Evolutionary conservation across 2,329 filamentous ascomycete genomes (phyloP).

Genomic region (Aureobasidium uvarum): DNA sequence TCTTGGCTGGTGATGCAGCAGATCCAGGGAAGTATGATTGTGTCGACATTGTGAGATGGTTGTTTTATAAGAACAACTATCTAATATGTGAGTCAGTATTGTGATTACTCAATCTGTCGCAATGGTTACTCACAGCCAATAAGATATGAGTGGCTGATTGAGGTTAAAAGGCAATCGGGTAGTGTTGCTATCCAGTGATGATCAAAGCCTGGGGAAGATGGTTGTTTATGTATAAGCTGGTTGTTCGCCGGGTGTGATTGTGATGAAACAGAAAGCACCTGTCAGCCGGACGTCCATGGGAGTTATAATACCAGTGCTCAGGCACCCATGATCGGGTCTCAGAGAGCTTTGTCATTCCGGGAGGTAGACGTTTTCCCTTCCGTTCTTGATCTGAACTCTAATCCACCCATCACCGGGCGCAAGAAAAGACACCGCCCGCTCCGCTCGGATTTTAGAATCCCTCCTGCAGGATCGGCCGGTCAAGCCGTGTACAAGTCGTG

Average conservation of each 20-base stretch:
- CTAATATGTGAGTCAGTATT: slow-evolving; percentile 28
- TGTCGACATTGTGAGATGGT: slow-evolving; percentile 46
- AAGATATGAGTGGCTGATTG: slow-evolving; percentile 12
- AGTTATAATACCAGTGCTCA: slow-evolving; percentile 25
- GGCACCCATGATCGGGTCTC: slow-evolving; percentile 20
- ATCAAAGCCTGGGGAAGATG: slow-evolving; percentile 18
- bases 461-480: slow-evolving; percentile 10
- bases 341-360: slow-evolving; percentile 19
- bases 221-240: slow-evolving; percentile 1
- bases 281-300: slow-evolving; percentile 18
- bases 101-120: slow-evolving; percentile 19
- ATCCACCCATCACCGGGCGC: neutral
- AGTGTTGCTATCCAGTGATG: slow-evolving; percentile 4
- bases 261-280: slow-evolving; percentile 24
- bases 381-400: slow-evolving; percentile 21
- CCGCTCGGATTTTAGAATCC: slow-evolving; percentile 20
- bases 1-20: slow-evolving; percentile 49
- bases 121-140: slow-evolving; percentile 25
- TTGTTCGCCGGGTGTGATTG: slow-evolving; percentile 25
- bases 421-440: slow-evolving; percentile 13
- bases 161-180: slow-evolving; percentile 9
- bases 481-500: slow-evolving; percentile 14
- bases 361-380: slow-evolving; percentile 20
- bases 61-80: slow-evolving; percentile 29
- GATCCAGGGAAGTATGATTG: slow-evolving; percentile 48